Evolutionary conservation across 2,329 filamentous ascomycete genomes (phyloP).

Genomic region (Diaporthe destruens): DNA sequence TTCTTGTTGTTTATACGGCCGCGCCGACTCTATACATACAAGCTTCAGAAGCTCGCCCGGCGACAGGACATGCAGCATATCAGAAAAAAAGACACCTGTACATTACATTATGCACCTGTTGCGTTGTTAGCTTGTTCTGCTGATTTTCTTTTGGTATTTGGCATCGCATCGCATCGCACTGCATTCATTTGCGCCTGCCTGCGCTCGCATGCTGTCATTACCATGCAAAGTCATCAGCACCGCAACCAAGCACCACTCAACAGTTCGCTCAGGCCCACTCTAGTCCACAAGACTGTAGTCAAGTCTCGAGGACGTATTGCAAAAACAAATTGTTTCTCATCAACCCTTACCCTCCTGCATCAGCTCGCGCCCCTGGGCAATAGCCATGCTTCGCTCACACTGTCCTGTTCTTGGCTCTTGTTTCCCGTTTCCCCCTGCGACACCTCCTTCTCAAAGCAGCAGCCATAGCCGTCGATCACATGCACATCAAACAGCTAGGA

Average conservation of each 20-base stretch:
- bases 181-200: slow-evolving; percentile 44
- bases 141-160: slow-evolving; percentile 58
- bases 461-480: slow-evolving; percentile 41
- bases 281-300: slow-evolving; percentile 41
- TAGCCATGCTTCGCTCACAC: slow-evolving; percentile 43
- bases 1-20: slow-evolving; percentile 51
- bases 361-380: slow-evolving; percentile 42
- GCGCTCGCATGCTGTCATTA: slow-evolving; percentile 42
- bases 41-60: slow-evolving; percentile 50
- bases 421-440: slow-evolving; percentile 44
- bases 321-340: slow-evolving; percentile 42
- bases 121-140: slow-evolving; percentile 57
- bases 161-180: slow-evolving; percentile 54
- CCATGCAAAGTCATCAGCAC: slow-evolving; percentile 43
- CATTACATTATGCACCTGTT: slow-evolving; percentile 62
- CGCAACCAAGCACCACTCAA: slow-evolving; percentile 42
- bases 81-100: slow-evolving; percentile 58
- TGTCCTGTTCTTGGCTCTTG: slow-evolving; percentile 51
- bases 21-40: slow-evolving; percentile 43
- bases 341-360: slow-evolving; percentile 40
- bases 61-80: slow-evolving; percentile 57
- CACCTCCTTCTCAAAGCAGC: slow-evolving; percentile 41
- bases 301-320: slow-evolving; percentile 49
- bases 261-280: slow-evolving; percentile 34
- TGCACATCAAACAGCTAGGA: slow-evolving; percentile 39